Evolutionary conservation across 139 green algal species (phyloP).

Genomic region (Deuterostichococcus epilithicus): DNA sequence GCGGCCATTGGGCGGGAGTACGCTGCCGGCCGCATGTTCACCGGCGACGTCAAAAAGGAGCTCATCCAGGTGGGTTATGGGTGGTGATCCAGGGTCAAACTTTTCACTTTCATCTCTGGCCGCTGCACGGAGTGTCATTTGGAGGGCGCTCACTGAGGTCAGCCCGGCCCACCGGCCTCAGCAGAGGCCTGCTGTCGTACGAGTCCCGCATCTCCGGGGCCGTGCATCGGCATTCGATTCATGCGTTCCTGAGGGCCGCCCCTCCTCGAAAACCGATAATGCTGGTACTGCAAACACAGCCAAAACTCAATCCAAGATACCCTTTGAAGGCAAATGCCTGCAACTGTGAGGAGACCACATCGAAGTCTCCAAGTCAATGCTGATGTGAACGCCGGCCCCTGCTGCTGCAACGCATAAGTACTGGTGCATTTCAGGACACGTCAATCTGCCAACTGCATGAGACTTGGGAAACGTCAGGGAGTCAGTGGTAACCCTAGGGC

Average conservation of each 20-base stretch:
- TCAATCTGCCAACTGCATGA: not conserved
- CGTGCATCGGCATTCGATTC: not conserved
- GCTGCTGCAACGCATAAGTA: no score
- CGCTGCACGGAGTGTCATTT: not conserved
- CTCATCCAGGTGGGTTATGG: constrained; percentile 76
- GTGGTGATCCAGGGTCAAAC: not conserved
- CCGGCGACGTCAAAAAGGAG: constrained; percentile 89
- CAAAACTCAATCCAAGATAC: no score
- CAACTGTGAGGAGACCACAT: no score
- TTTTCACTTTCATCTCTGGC: not conserved
- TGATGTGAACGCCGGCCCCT: no score
- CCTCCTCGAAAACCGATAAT: no score
- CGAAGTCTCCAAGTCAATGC: no score
- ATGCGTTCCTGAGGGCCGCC: not conserved
- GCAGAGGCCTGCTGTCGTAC: no score
- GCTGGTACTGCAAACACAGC: no score
- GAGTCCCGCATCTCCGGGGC: not conserved
- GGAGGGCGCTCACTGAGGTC: not conserved
- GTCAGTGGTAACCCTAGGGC: not conserved
- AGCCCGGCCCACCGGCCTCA: not conserved
- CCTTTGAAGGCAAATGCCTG: no score
- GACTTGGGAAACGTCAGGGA: not conserved
- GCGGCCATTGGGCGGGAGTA: constrained; percentile 68
- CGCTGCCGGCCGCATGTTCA: constrained; percentile 84
- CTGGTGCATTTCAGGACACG: not conserved